phyloP scores from a whole-genome alignment of 2,329 filamentous ascomycete genomes.

The Diaporthe eres region DNA sequence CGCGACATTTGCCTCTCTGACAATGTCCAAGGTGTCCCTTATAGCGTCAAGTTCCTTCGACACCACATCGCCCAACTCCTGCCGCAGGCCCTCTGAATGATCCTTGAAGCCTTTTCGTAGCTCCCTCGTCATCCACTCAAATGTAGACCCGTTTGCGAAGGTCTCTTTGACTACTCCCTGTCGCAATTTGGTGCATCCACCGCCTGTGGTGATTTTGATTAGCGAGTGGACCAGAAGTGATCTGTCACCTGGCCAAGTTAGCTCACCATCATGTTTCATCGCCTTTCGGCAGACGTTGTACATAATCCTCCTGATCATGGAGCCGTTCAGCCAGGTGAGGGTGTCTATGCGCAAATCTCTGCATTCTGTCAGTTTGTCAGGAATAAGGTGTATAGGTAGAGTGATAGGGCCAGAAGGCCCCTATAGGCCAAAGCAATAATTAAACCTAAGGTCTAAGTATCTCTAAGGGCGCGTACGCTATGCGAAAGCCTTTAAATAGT shows the following conservation, averaged over 20 bases:
- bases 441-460: too few species aligned
- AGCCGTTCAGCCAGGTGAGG: neutral
- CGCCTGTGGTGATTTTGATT: neutral
- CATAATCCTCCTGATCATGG: neutral
- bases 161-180: neutral
- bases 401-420: too few species aligned
- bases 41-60: neutral
- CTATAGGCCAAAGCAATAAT: too few species aligned
- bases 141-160: neutral
- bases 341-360: neutral
- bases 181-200: neutral
- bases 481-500: too few species aligned
- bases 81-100: neutral
- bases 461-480: too few species aligned
- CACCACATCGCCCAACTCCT: neutral
- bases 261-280: neutral
- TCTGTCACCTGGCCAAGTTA: neutral
- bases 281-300: neutral
- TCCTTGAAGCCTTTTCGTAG: neutral
- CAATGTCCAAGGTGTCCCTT: neutral
- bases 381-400: too few species aligned
- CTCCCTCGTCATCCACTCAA: neutral
- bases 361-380: neutral
- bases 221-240: neutral
- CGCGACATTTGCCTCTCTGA: neutral